These are phyloP conservation scores for Thelonectria blattea DNA, from an alignment of 2,329 filamentous ascomycete species.

Conservation along the genomic window DNA sequence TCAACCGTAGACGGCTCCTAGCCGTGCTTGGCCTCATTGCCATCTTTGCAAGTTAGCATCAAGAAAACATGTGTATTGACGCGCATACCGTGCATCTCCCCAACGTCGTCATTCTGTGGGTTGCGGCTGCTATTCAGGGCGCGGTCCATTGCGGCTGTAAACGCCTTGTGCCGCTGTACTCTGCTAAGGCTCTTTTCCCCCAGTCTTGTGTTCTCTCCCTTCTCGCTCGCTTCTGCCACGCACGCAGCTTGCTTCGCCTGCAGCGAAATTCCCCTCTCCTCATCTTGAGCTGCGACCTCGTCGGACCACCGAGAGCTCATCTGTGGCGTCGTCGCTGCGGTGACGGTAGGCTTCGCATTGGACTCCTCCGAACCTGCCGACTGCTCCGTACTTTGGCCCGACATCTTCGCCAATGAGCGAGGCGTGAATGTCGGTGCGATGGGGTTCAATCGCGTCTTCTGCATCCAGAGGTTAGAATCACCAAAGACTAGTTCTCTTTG, in stretches of 20 bases:
- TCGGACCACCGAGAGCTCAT: slow-evolving; percentile 40
- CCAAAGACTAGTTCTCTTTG: slow-evolving; percentile 36
- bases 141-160: slow-evolving; percentile 30
- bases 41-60: slow-evolving; percentile 27
- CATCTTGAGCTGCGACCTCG: slow-evolving; percentile 38
- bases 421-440: slow-evolving; percentile 62
- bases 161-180: slow-evolving; percentile 27
- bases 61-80: background rate
- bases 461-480: slow-evolving; percentile 50
- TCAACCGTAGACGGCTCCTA: slow-evolving; percentile 32
- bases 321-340: slow-evolving; percentile 19
- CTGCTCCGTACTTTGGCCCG: slow-evolving; percentile 15
- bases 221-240: background rate
- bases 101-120: background rate
- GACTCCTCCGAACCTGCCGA: slow-evolving; percentile 25
- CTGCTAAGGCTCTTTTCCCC: slow-evolving; percentile 9
- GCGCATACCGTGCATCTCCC: slow-evolving; percentile 25
- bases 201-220: background rate
- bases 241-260: background rate
- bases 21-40: slow-evolving; percentile 17
- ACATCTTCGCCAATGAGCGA: slow-evolving; percentile 37
- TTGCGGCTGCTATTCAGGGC: slow-evolving; percentile 25
- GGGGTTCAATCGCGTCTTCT: slow-evolving; percentile 62
- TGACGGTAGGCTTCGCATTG: slow-evolving; percentile 5
- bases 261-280: slow-evolving; percentile 15